Conservation (phyloP, 768 basidiomycete genomes). For the Tricholoma hemisulphureum region DNA sequence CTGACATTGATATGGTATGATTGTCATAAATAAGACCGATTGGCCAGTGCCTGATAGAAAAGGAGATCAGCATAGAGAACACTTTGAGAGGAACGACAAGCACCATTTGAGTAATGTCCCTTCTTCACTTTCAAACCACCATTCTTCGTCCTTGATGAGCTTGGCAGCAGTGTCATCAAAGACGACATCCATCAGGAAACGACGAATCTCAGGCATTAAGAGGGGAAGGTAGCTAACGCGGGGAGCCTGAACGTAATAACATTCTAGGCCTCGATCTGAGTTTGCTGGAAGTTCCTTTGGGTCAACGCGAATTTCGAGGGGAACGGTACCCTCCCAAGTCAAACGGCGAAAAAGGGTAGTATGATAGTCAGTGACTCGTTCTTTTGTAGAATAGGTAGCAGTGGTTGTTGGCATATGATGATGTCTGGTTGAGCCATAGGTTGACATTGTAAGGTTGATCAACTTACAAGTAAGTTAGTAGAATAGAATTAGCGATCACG, state of each 20-base stretch:
- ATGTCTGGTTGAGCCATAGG: conserved; percentile 53
- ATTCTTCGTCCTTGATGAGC: conserved; percentile 79
- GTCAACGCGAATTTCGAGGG: conserved; percentile 86
- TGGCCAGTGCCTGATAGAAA: conserved; percentile 90
- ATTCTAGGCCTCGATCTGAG: conserved; percentile 85
- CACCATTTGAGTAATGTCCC: conserved; percentile 86
- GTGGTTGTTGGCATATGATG: conserved; percentile 34
- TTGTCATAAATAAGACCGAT: conserved; percentile 92
- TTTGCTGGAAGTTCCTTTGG: conserved; percentile 87
- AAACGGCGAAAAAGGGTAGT: conserved; percentile 85
- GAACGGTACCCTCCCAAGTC: conserved; percentile 89
- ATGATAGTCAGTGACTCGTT: conserved; percentile 46
- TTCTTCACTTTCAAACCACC: conserved; percentile 96
- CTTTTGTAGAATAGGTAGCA: conserved; percentile 31
- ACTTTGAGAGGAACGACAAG: conserved; percentile 23
- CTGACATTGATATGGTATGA: conserved; percentile 62
- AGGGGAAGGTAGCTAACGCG: conserved; percentile 92
- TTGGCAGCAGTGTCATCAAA: conserved; percentile 84
- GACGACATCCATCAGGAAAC: conserved; percentile 88
- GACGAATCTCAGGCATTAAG: conserved; percentile 82
- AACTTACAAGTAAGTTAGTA: no score
- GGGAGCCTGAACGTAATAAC: conserved; percentile 88
- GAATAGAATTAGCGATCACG: not conserved
- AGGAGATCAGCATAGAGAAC: conserved; percentile 7
- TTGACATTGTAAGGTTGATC: conserved; percentile 46